Conservation (phyloP, 2,329 filamentous ascomycete species). For the Coniochaeta prunicola region DNA sequence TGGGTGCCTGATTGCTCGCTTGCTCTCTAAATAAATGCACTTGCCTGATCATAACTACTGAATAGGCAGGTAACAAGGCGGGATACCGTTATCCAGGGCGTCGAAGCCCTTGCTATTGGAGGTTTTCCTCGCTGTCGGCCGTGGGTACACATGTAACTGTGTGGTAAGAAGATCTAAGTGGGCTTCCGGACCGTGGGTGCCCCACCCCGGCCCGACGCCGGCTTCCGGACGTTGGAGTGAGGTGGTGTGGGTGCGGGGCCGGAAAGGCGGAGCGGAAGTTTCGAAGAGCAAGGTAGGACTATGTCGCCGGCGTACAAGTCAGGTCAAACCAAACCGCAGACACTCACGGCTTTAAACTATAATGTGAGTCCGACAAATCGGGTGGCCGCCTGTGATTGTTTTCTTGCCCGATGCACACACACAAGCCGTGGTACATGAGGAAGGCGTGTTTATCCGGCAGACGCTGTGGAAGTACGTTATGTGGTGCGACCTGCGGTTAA, state of each 20-base stretch:
- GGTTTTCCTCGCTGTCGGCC: no score
- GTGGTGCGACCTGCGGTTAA: neutral
- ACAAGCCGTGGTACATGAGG: neutral
- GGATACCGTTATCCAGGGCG: no score
- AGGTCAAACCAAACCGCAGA: neutral
- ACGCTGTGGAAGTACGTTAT: neutral
- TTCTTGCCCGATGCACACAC: neutral
- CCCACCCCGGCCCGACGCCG: neutral
- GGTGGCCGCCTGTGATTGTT: neutral
- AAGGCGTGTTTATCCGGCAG: neutral
- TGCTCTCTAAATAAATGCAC: no score
- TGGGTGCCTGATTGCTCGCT: no score
- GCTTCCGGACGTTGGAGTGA: no score
- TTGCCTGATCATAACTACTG: no score
- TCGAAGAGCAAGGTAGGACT: neutral
- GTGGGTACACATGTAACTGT: no score
- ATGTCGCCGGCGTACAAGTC: no score
- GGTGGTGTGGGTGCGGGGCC: neutral
- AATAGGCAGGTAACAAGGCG: no score
- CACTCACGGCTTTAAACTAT: neutral
- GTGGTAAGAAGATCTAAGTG: no score
- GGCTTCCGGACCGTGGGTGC: neutral
- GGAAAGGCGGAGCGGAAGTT: neutral
- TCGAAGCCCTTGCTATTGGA: no score
- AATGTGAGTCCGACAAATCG: neutral